Evolutionary conservation across 1,284 basidiomycete genomes (phyloP), one percentile per base, ranked within the genome.

Genomic region (Ceratobasidium sp.): DNA sequence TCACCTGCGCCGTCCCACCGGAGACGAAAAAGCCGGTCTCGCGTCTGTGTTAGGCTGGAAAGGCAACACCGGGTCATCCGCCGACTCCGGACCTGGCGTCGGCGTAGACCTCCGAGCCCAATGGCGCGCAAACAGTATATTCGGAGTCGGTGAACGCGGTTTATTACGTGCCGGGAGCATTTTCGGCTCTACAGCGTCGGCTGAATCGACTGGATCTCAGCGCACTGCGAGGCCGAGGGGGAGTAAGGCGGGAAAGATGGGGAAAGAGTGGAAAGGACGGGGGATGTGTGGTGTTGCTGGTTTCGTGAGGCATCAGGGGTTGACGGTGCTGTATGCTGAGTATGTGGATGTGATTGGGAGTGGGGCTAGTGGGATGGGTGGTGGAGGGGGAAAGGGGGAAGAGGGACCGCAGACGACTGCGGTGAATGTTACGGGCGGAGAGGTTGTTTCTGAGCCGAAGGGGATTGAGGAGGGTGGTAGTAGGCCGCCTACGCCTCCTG

Each of bases 41-140:
- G 81, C 81, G 12, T 90, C 88, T 80, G 80, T 92, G 5, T 84
- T 91, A 1, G 91, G 91, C 0, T 92, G 91, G 91, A 88, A 89
- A 56, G 87, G 86, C 26, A 87, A 86, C 80, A 87, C 87, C 40
- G 72, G 81, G 84, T 0, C 72, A 13, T 64, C 60, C 1, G 72
- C 72, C 20, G 72, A 76, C 44, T 49, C 66, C 20, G 72, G 72
- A 53, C 46, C 72, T 61, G 72, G 70, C 2, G 58, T 58, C 4
- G 71, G 71, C 1, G 56, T 76, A 12, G 72, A 76, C 26, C 61
- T 76, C 7, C 60, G 72, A 2, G 61, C 60, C 28, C 72, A 76
- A 20, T 76, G 72, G 72, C 60, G 72, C 4, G 72, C 72, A 15
- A 76, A 76, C 49, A 76, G 72, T 13, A 76, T 76, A 7, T 76